Evolutionary conservation across 1,284 basidiomycete genomes (phyloP), one percentile per base, ranked within the genome.

Genomic region (Fomitiporia mediterranea): DNA sequence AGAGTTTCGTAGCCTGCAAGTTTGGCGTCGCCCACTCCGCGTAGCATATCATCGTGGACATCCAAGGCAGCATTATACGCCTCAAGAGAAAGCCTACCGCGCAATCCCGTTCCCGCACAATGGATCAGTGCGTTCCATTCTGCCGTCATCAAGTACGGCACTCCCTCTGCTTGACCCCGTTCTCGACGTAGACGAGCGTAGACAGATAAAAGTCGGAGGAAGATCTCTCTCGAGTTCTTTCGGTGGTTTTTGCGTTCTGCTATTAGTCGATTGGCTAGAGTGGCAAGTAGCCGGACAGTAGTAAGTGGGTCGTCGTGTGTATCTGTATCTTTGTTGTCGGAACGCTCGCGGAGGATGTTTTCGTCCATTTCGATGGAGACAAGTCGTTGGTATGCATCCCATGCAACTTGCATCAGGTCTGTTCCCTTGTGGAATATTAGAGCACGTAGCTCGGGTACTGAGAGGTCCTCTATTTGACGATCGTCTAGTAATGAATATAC

Each of bases 71-170:
- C 72, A 55, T 77, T 73, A 67, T 84, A 85, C 57, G 87, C 82
- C 55, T 77, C 75, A 46, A 73, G 60, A 28, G 72, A 70, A 35
- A 78, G 78, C 64, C 76, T 81, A 44, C 30, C 42, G 58, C 86
- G 76, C 71, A 78, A 81, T 1, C 85, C 84, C 59, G 76, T 79
- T n/a, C 83, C 86, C 0, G 83, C 81, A 66, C 74, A 75, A 63
- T 86, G 76, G 58, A 90, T 79, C 42, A 91, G 74, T 5, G 80
- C 72, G 65, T 90, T 91, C 85, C 88, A 90, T 67, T 90, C 80
- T 75, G 80, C 81, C 13, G 72, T 62, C 58, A 76, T 72, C 35
- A 89, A 67, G 9, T 59, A 70, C 27, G 55, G 49, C 23, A 32
- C 37, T 34, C 34, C 28, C 2, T 37, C 37, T 5, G 17, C 34